Percentiles rank a stretch among this genome's conserved stretches.
phyloP scores from a whole-genome alignment of 257 asterid genomes.

The Solanum bulbocastanum region DNA sequence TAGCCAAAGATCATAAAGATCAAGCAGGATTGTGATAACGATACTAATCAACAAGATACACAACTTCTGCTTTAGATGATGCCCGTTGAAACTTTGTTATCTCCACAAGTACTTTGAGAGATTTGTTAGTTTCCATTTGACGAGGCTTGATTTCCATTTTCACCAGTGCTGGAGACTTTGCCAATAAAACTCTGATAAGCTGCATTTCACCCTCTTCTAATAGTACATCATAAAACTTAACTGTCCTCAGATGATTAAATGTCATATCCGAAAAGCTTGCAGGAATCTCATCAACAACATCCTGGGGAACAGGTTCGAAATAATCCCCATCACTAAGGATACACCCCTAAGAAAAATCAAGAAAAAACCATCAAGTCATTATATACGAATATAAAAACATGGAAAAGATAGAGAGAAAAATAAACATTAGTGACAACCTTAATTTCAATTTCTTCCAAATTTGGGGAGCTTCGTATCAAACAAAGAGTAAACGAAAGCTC shows the following conservation, averaged over 20 bases:
- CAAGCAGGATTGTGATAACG: not conserved
- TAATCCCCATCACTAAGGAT: not conserved
- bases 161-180: not conserved
- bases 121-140: not conserved
- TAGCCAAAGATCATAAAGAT: not conserved
- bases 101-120: not conserved
- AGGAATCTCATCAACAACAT: not conserved
- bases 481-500: not conserved
- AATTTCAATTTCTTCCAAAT: not conserved
- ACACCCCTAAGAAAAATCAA: not conserved
- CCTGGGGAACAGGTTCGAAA: not conserved
- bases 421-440: not conserved
- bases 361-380: not conserved
- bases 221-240: not conserved
- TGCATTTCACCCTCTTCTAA: not conserved
- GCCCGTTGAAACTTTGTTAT: not conserved
- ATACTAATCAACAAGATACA: not conserved
- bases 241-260: not conserved
- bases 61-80: not conserved
- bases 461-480: not conserved
- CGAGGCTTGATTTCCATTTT: not conserved
- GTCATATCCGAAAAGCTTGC: not conserved
- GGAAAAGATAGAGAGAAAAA: not conserved
- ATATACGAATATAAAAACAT: too few relatives aligned
- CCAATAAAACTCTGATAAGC: not conserved